phyloP scores from a whole-genome alignment of 495 filamentous ascomycete genomes.

The Aspergillus nidulans region DNA sequence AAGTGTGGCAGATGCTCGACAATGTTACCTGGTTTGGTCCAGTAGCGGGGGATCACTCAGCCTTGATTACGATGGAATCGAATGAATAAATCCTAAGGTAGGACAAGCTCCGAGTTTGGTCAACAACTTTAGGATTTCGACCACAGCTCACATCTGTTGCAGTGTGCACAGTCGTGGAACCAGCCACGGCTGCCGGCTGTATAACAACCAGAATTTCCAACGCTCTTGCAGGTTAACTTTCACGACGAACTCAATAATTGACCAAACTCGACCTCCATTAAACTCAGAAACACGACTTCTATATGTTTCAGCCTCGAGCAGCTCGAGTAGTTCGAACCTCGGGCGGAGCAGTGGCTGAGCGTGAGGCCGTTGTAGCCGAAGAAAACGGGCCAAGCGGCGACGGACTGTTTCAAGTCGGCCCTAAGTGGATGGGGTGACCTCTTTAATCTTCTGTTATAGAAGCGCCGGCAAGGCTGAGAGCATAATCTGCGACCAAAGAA shows the following conservation, averaged over 20 bases:
- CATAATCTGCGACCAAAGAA: not conserved
- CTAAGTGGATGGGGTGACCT: not conserved
- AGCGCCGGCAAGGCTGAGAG: not conserved
- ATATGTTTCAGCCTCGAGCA: not conserved
- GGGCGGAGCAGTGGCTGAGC: not conserved
- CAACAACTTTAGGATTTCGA: not conserved
- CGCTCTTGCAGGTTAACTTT: not conserved
- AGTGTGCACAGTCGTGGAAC: not conserved
- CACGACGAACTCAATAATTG: not conserved
- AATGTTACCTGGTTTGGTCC: slow-evolving; percentile 3
- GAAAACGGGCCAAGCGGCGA: not conserved
- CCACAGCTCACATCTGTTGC: not conserved
- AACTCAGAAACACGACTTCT: not conserved
- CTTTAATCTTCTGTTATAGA: not conserved
- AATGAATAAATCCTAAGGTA: not conserved
- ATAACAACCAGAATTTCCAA: not conserved
- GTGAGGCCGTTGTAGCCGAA: not conserved
- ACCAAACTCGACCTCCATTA: not conserved
- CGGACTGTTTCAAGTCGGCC: slow-evolving; percentile 6
- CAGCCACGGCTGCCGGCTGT: not conserved
- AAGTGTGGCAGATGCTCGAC: slow-evolving; percentile 9
- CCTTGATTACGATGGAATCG: not conserved
- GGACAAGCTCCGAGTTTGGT: not conserved
- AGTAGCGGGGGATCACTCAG: not conserved
- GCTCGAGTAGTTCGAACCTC: not conserved